Conservation (phyloP, 192 early-diverging fungal species). For the Backusella psychrophila region DNA sequence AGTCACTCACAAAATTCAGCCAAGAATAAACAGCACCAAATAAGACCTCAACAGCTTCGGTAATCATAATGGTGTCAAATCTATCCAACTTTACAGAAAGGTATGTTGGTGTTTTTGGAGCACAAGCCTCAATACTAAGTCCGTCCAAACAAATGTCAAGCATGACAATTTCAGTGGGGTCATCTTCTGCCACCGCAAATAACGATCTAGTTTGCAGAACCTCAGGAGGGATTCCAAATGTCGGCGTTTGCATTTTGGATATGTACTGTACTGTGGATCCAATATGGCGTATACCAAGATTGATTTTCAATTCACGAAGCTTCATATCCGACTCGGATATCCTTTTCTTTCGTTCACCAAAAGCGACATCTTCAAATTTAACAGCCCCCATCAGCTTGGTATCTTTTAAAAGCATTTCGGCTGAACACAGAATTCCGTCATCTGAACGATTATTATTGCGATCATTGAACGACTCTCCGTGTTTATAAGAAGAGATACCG, state of each 20-base stretch:
- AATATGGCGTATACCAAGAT: slow-evolving; percentile 51
- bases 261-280: slow-evolving; percentile 59
- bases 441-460: slow-evolving; percentile 52
- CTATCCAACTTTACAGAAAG: slow-evolving; percentile 40
- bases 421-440: slow-evolving; percentile 58
- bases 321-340: slow-evolving; percentile 46
- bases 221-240: slow-evolving; percentile 58
- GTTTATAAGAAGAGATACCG: slow-evolving; percentile 44
- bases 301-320: slow-evolving; percentile 49
- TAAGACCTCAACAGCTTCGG: slow-evolving; percentile 70
- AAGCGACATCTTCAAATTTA: slow-evolving; percentile 51
- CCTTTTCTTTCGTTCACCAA: slow-evolving; percentile 42
- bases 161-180: slow-evolving; percentile 46
- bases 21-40: slow-evolving; percentile 66
- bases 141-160: slow-evolving; percentile 42
- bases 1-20: slow-evolving; percentile 59
- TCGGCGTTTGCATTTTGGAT: slow-evolving; percentile 18
- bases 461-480: slow-evolving; percentile 46
- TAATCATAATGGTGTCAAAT: slow-evolving; percentile 58
- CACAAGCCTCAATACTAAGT: slow-evolving; percentile 44
- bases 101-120: slow-evolving; percentile 45
- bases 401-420: slow-evolving; percentile 58
- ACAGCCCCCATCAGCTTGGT: slow-evolving; percentile 46
- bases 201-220: slow-evolving; percentile 34
- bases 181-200: slow-evolving; percentile 30